Evolutionary conservation across 2,329 filamentous ascomycete species (phyloP).

Genomic region (Trichoderma gracile): DNA sequence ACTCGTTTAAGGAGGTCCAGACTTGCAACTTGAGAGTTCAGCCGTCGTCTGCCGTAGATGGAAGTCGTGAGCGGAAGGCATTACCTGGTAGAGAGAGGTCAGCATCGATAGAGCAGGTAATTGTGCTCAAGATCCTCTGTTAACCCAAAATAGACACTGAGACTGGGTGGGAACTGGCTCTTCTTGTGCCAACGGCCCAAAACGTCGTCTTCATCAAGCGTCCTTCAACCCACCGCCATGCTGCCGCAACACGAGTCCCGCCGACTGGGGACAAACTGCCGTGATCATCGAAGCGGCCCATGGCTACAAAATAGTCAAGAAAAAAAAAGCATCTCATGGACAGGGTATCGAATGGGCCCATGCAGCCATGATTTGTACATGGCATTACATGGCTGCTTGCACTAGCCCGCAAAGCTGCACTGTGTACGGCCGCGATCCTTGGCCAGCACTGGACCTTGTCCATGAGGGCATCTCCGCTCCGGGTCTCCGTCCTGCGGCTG

Average conservation of each 20-base stretch:
- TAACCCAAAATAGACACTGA: too few species aligned
- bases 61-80: neutral
- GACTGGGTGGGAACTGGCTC: too few species aligned
- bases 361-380: constrained; percentile 16
- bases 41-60: too few species aligned
- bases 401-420: constrained; percentile 23
- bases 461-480: constrained; percentile 15
- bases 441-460: constrained; percentile 21
- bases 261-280: neutral
- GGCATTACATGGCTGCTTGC: neutral
- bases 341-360: constrained; percentile 22
- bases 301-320: neutral
- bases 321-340: constrained; percentile 15
- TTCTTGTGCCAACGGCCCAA: too few species aligned
- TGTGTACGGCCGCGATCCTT: constrained; percentile 8
- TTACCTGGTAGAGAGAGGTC: neutral
- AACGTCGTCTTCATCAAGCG: too few species aligned
- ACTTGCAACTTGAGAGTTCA: neutral
- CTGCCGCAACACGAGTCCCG: neutral
- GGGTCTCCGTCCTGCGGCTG: constrained; percentile 22
- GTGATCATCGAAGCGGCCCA: neutral
- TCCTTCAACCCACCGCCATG: neutral
- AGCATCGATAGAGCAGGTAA: too few species aligned
- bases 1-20: constrained; percentile 17
- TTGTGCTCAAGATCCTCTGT: neutral